Evolutionary conservation across 2,329 filamentous ascomycete genomes (phyloP), one percentile per base, ranked within the genome.

Genomic region (Pezicula rhizophila): DNA sequence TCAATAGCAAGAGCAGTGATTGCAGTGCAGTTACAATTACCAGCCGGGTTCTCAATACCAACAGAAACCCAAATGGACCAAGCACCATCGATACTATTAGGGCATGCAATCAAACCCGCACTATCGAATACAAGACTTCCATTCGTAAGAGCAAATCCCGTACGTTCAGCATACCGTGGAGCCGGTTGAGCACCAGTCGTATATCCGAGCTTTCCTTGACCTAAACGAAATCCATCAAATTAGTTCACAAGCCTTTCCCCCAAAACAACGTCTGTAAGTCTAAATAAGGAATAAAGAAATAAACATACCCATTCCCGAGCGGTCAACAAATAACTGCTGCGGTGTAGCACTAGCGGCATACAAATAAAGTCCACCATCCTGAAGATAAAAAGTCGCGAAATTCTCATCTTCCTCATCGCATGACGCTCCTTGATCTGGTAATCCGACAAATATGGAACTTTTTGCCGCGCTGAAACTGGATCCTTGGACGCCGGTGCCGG

Each of bases 291-390:
- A n/a, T n/a, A n/a, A n/a, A n/a, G n/a, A n/a, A 17, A 15, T n/a
- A 18, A 26, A 58, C 71, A 38, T 72, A 73, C 76, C 78, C 77
- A 80, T 80, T 58, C 77, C 78, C 41, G 75, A 79, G 40, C 74
- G 73, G 62, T 83, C 78, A 37, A 73, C 73, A 53, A 60, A 82
- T 45, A 77, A 50, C 57, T 74, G 64, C 67, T 82, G 79, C 2
- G 66, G 64, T 40, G 65, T 66, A 4, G 64, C 67, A 18, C 66
- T 64, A 23, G 59, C 54, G 31, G 69, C 70, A 64, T 73, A 79
- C 28, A 84, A 71, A 60, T 63, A 72, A 25, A 80, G 69, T 40
- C 67, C 67, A 42, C 66, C 67, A 41, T 75, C 66, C 37, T 69
- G 46, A 56, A 81, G 64, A 55, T 66, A 66, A 64, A 83, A 79